Conservation (phyloP, 2,329 filamentous ascomycete genomes). For the Arthrinium puccinioides region DNA sequence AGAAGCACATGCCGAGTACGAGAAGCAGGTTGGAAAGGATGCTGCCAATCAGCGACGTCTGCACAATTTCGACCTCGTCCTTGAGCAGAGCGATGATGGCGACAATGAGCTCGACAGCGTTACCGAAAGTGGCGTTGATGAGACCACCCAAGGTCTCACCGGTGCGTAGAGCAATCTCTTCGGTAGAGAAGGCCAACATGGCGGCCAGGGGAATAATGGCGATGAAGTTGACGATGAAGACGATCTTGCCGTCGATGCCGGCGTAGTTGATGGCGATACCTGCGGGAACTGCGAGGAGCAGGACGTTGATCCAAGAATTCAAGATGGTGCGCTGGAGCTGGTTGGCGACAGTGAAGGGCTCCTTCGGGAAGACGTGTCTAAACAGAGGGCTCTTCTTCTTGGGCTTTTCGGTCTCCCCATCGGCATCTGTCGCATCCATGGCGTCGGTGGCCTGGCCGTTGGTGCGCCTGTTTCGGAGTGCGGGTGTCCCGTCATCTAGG, state of each 20-base stretch:
- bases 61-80: conserved; percentile 73
- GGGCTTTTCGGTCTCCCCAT: conserved; percentile 26
- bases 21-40: conserved; percentile 87
- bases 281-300: conserved; percentile 70
- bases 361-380: conserved; percentile 39
- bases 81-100: conserved; percentile 75
- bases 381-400: conserved; percentile 33
- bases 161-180: conserved; percentile 75
- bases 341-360: conserved; percentile 51
- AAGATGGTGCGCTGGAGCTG: conserved; percentile 71
- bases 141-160: conserved; percentile 85
- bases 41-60: conserved; percentile 85
- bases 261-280: conserved; percentile 72
- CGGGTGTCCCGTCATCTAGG: no score
- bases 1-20: conserved; percentile 88
- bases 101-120: conserved; percentile 85
- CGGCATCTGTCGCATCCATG: conserved; percentile 18
- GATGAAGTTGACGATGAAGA: conserved; percentile 89
- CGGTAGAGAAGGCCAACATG: conserved; percentile 80
- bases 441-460: neutral
- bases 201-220: conserved; percentile 87
- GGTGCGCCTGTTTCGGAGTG: no score
- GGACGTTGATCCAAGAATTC: conserved; percentile 79
- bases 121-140: conserved; percentile 86
- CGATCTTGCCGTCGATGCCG: conserved; percentile 27